phyloP scores from a whole-genome alignment of 140 eudicot species.

The Oenanthe javanica region DNA sequence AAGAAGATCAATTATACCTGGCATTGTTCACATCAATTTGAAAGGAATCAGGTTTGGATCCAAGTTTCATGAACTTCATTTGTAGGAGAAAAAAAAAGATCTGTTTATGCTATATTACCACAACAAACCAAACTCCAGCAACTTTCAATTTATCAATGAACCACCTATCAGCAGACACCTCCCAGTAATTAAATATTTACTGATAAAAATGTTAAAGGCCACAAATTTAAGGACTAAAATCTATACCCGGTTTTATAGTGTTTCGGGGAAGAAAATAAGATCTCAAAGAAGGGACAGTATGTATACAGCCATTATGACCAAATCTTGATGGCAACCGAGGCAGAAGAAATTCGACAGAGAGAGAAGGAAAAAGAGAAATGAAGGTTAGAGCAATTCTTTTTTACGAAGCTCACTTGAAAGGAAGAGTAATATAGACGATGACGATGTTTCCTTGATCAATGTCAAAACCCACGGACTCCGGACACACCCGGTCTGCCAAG shows the following conservation, averaged over 20 bases:
- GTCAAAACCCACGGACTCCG: slow-evolving; percentile 97
- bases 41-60: slow-evolving; percentile 12
- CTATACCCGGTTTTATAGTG: too few relatives aligned
- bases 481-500: too few relatives aligned
- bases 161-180: neutral
- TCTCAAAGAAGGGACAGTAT: too few relatives aligned
- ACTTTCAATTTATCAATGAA: slow-evolving; percentile 17
- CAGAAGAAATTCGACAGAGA: too few relatives aligned
- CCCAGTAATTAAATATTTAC: too few relatives aligned
- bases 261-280: too few relatives aligned
- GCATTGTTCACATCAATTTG: slow-evolving; percentile 9
- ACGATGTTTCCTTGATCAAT: slow-evolving; percentile 66
- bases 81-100: slow-evolving; percentile 21
- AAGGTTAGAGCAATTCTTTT: slow-evolving; percentile 10
- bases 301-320: too few relatives aligned
- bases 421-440: slow-evolving; percentile 40
- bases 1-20: neutral
- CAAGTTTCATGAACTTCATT: slow-evolving; percentile 15
- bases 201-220: too few relatives aligned
- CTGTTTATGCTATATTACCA: slow-evolving; percentile 16
- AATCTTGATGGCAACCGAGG: too few relatives aligned
- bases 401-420: slow-evolving; percentile 38
- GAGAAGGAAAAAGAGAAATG: slow-evolving; percentile 17
- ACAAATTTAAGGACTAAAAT: too few relatives aligned
- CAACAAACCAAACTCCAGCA: slow-evolving; percentile 15